phyloP scores from a whole-genome alignment of 2,329 filamentous ascomycete species.

The Pseudogymnoascus pannorum region DNA sequence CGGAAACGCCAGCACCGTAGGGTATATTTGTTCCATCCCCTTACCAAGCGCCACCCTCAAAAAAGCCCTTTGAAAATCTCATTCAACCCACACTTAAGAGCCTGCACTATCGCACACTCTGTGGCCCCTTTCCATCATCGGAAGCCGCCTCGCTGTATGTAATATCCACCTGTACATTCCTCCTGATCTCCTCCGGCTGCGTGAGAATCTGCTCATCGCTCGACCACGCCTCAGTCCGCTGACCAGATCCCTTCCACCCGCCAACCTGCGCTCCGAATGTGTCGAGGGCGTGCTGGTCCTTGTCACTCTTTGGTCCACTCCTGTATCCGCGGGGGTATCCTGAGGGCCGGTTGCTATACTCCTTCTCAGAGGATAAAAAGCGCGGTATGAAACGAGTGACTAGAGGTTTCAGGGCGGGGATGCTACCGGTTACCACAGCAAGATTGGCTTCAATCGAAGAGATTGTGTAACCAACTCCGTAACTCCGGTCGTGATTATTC shows the following conservation, averaged over 20 bases:
- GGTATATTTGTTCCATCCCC: neutral
- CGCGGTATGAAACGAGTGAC: conserved; percentile 10
- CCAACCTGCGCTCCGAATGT: conserved; percentile 1
- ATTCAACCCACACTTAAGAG: neutral
- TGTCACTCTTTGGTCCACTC: neutral
- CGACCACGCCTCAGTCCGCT: neutral
- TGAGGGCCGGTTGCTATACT: neutral
- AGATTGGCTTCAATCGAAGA: conserved; percentile 19
- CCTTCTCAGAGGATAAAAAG: neutral
- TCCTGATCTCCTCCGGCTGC: conserved; percentile 7
- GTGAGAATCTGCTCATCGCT: conserved; percentile 9
- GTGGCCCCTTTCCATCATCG: neutral
- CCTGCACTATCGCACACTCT: neutral
- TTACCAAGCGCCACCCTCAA: neutral
- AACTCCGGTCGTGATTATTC: conserved; percentile 11
- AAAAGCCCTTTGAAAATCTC: neutral
- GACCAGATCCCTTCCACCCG: neutral
- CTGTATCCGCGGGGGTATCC: neutral
- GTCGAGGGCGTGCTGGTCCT: conserved; percentile 1
- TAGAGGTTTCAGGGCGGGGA: conserved; percentile 15
- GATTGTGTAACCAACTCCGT: conserved; percentile 18
- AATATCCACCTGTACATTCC: conserved; percentile 10
- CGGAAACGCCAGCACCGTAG: neutral
- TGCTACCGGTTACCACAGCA: conserved; percentile 16
- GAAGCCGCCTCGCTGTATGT: conserved; percentile 7